Evolutionary conservation across 805 yeast genomes (phyloP).

Genomic region (Monosporozyma unispora): DNA sequence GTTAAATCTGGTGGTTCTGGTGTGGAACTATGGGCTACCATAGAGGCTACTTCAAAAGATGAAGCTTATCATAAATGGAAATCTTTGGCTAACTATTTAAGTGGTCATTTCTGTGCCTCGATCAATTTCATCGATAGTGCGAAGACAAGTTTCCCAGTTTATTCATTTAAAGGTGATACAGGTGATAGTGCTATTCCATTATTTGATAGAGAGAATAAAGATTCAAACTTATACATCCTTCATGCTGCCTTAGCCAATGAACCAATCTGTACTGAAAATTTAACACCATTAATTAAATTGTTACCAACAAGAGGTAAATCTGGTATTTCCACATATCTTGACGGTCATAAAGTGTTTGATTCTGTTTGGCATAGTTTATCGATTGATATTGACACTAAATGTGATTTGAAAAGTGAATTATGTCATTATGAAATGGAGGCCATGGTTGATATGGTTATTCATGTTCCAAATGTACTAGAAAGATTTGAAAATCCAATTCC

Average conservation of each 20-base stretch:
- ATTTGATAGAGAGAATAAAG: slow-evolving; percentile 8
- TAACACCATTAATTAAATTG: slow-evolving; percentile 85
- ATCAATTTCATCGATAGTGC: slow-evolving; percentile 77
- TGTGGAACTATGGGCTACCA: slow-evolving; percentile 83
- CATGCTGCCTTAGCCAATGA: slow-evolving; percentile 90
- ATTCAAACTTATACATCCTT: slow-evolving; percentile 43
- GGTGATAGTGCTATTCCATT: slow-evolving; percentile 17
- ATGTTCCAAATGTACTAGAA: slow-evolving; percentile 58
- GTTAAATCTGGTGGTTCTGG: slow-evolving; percentile 82
- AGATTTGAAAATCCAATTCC: slow-evolving; percentile 65
- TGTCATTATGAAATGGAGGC: slow-evolving; percentile 55
- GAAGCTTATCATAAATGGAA: slow-evolving; percentile 63
- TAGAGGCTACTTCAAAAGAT: slow-evolving; percentile 51
- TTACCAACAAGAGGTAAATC: slow-evolving; percentile 88
- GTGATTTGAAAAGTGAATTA: slow-evolving; percentile 28
- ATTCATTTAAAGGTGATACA: slow-evolving; percentile 26
- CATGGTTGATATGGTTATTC: slow-evolving; percentile 60
- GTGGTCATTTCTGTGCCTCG: slow-evolving; percentile 94
- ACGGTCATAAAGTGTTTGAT: slow-evolving; percentile 86
- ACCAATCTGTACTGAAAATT: slow-evolving; percentile 92
- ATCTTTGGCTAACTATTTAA: slow-evolving; percentile 59
- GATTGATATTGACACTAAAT: slow-evolving; percentile 59
- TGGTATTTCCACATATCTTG: slow-evolving; percentile 75
- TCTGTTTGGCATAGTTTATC: slow-evolving; percentile 93
- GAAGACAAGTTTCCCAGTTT: slow-evolving; percentile 60